Conservation (phyloP, 331 rosid genomes). For the Prunus yedoensis region DNA sequence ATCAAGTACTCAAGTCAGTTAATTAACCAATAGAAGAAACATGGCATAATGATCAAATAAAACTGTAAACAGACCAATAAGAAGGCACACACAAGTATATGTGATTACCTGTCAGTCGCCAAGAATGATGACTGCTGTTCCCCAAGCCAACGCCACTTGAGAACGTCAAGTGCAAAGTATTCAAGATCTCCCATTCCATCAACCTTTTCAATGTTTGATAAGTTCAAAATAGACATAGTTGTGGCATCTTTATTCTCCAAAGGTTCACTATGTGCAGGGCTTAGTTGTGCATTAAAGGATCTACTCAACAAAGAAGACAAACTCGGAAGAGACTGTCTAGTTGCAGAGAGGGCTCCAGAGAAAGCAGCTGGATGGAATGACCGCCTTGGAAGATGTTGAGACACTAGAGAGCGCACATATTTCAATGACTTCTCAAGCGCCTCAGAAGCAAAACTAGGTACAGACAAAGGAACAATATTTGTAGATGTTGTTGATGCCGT, state of each 20-base stretch:
- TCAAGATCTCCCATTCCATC: too few species aligned
- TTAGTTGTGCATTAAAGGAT: constrained; percentile 66
- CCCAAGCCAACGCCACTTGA: too few species aligned
- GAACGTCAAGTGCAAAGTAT: too few species aligned
- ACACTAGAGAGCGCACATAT: constrained; percentile 92
- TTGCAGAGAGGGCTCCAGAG: constrained; percentile 52
- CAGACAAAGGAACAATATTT: constrained; percentile 66
- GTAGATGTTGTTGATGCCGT: constrained; percentile 37
- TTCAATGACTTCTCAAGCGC: constrained; percentile 79
- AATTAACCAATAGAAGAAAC: neutral
- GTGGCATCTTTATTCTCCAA: too few species aligned
- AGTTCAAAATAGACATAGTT: too few species aligned
- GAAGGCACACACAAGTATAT: neutral
- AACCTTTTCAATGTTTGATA: too few species aligned
- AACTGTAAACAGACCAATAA: neutral
- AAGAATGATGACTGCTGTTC: too few species aligned
- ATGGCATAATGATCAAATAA: neutral
- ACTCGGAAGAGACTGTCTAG: constrained; percentile 84
- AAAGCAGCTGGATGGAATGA: constrained; percentile 85
- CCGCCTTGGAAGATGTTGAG: constrained; percentile 84
- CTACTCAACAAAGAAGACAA: constrained; percentile 86
- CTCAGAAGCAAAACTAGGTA: constrained; percentile 77
- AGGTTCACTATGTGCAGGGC: constrained; percentile 41
- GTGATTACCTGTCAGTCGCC: too few species aligned
- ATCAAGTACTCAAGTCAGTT: too few species aligned